Evolutionary conservation across 176 grass and related monocot species (phyloP).

Genomic region (Avena eriantha): DNA sequence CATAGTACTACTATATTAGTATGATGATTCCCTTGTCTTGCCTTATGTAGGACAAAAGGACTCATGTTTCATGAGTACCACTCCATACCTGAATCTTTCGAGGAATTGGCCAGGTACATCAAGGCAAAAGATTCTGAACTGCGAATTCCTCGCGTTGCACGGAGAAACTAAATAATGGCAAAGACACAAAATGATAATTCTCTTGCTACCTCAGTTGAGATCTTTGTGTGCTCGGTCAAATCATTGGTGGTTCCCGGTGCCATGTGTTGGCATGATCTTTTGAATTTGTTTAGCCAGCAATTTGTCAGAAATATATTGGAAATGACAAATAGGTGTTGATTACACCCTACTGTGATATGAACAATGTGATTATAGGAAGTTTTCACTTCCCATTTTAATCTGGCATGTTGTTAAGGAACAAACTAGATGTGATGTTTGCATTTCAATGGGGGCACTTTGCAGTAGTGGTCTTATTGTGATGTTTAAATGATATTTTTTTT

Average conservation of each 20-base stretch:
- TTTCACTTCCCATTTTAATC: too few species aligned
- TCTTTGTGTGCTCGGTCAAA: not conserved
- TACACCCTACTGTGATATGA: not conserved
- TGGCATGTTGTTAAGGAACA: too few species aligned
- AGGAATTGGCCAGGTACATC: not conserved
- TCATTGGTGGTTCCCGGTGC: not conserved
- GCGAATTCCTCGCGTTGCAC: not conserved
- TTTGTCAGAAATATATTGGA: not conserved
- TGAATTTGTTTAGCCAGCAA: not conserved
- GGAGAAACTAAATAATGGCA: not conserved
- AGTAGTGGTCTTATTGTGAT: too few species aligned
- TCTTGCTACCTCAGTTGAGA: not conserved
- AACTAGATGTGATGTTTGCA: too few species aligned
- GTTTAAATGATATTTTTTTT: too few species aligned
- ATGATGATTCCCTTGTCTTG: not conserved
- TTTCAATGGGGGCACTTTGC: too few species aligned
- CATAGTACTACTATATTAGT: too few species aligned
- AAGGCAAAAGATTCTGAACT: not conserved
- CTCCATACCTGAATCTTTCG: slow-evolving; percentile 17
- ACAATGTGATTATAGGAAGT: too few species aligned
- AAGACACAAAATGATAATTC: not conserved
- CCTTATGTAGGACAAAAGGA: not conserved
- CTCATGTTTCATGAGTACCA: slow-evolving; percentile 7
- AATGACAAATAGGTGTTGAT: not conserved
- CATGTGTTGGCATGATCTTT: not conserved